Percentiles rank a stretch among this genome's conserved stretches.
Conservation (phyloP, 495 filamentous ascomycete species). For the Daldinia childiae region DNA sequence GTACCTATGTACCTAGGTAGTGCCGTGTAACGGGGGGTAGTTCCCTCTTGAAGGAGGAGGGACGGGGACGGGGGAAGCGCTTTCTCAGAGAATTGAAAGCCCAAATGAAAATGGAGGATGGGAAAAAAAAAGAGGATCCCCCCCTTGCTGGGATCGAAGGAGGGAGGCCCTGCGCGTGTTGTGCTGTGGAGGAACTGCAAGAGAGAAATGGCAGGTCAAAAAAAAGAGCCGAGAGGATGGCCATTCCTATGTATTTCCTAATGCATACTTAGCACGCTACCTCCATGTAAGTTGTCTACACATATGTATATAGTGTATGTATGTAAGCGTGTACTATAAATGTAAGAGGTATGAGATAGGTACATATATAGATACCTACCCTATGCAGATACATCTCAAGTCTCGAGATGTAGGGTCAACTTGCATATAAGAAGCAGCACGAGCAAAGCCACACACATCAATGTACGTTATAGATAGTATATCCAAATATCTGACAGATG, state of each 20-base stretch:
- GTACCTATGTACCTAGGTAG: not conserved
- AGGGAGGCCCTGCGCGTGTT: conserved; percentile 31
- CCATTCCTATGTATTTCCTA: conserved; percentile 29
- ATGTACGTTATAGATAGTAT: not conserved
- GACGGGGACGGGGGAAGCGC: not conserved
- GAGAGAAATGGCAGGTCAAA: conserved; percentile 38
- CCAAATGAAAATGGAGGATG: conserved; percentile 18
- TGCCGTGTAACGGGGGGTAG: not conserved
- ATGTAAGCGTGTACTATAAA: not conserved
- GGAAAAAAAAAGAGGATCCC: conserved; percentile 3
- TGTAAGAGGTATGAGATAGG: not conserved
- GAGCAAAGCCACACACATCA: not conserved
- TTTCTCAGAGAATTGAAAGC: conserved; percentile 1
- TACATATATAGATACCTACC: not conserved
- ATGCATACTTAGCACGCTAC: conserved; percentile 4
- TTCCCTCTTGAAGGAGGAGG: not conserved
- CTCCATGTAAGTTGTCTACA: not conserved
- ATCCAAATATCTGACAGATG: not conserved
- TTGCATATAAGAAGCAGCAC: too few species aligned
- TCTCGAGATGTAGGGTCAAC: not conserved
- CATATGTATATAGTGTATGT: not conserved
- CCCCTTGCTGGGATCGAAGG: conserved; percentile 35
- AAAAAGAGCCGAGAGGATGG: conserved; percentile 40
- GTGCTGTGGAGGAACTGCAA: conserved; percentile 38
- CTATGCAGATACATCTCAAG: not conserved